phyloP scores from a whole-genome alignment of 208 protist genomes.

The Crithidia acanthocephali region DNA sequence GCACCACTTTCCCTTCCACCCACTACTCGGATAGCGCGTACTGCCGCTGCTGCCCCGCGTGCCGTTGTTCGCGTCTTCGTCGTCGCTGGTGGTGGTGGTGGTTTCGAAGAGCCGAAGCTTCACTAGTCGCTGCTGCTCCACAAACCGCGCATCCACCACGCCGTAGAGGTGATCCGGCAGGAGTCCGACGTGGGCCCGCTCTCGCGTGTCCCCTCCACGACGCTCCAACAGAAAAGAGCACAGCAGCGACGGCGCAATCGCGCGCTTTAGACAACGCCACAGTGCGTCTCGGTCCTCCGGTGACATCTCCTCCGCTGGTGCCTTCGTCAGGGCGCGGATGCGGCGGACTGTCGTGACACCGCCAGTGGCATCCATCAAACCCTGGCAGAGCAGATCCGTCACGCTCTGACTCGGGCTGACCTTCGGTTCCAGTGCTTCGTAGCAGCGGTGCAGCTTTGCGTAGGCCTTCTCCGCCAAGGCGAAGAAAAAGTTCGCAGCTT shows the following conservation, averaged over 20 bases:
- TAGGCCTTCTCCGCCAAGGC: slow-evolving; percentile 93
- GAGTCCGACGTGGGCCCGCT: slow-evolving; percentile 59
- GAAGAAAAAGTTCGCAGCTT: slow-evolving; percentile 61
- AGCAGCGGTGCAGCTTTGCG: slow-evolving; percentile 92
- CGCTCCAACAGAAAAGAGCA: slow-evolving; percentile 55
- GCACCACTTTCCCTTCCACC: slow-evolving; percentile 76
- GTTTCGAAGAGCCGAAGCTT: slow-evolving; percentile 71
- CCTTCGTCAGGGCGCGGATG: slow-evolving; percentile 28
- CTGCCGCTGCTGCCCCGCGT: slow-evolving; percentile 2
- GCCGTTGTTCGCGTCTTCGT: neutral
- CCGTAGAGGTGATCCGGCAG: slow-evolving; percentile 81
- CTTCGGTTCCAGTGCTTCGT: slow-evolving; percentile 82
- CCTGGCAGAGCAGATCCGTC: slow-evolving; percentile 59
- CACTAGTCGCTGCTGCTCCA: slow-evolving; percentile 77
- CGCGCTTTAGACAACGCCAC: slow-evolving; percentile 68
- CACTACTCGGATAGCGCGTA: neutral
- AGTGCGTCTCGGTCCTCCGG: slow-evolving; percentile 46
- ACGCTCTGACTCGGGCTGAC: slow-evolving; percentile 59
- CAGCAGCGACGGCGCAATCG: slow-evolving; percentile 47
- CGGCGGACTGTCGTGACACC: slow-evolving; percentile 41
- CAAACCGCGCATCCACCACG: slow-evolving; percentile 73
- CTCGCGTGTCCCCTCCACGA: slow-evolving; percentile 39
- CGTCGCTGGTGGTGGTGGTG: neutral
- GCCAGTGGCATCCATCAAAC: slow-evolving; percentile 78
- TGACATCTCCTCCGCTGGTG: slow-evolving; percentile 36